phyloP scores from a whole-genome alignment of 148 eudicot genomes.

The Camellia sinensis region DNA sequence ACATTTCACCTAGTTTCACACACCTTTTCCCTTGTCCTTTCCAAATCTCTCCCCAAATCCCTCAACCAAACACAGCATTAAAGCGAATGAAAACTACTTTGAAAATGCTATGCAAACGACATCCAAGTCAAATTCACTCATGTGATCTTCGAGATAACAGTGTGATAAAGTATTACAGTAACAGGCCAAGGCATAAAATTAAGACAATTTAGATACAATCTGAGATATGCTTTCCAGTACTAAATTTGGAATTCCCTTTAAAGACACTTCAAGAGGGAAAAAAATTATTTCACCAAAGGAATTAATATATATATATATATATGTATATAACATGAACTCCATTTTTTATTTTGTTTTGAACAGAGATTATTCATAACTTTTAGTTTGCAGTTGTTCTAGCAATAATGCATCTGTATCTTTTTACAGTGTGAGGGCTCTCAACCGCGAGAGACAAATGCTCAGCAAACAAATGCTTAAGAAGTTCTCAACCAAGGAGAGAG shows the following conservation, averaged over 20 bases:
- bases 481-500: constrained; percentile 56
- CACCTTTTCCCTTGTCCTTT: no score
- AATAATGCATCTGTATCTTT: not conserved
- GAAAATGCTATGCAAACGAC: not conserved
- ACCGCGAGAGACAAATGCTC: constrained; percentile 75
- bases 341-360: not conserved
- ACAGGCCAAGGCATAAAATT: not conserved
- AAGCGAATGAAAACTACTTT: not conserved
- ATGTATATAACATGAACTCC: no score
- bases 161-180: not conserved
- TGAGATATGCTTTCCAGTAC: not conserved
- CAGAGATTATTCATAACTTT: not conserved
- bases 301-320: not conserved
- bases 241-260: not conserved
- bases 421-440: constrained; percentile 54
- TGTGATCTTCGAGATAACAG: not conserved
- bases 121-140: not conserved
- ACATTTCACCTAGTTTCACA: no score
- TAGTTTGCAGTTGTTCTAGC: not conserved
- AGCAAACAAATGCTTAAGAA: constrained; percentile 63
- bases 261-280: not conserved
- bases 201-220: not conserved
- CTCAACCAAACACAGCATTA: no score
- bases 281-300: not conserved
- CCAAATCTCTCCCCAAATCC: no score